phyloP scores from a whole-genome alignment of 306 rosid species.

The Quercus dentata region DNA sequence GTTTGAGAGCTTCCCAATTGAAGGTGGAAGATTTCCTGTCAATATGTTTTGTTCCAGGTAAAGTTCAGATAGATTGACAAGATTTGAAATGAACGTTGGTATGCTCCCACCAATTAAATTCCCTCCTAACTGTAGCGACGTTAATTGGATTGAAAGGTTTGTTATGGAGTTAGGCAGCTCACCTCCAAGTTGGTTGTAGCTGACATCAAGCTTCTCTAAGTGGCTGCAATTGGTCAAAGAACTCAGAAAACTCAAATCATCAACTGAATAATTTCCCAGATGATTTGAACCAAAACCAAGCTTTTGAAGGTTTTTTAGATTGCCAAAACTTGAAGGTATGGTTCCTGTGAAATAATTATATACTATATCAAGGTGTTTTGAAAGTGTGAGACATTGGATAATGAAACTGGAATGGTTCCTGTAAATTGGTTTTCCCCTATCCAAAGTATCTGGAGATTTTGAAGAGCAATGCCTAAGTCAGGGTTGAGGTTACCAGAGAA shows the following conservation, averaged over 20 bases:
- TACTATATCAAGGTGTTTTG: not conserved
- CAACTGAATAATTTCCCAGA: not conserved
- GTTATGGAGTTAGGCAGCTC: not conserved
- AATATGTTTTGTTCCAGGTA: not conserved
- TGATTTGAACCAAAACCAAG: not conserved
- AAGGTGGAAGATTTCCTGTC: not conserved
- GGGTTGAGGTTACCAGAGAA: not conserved
- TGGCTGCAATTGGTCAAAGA: not conserved
- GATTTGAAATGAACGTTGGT: not conserved
- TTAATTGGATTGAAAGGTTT: not conserved
- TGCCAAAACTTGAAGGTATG: not conserved
- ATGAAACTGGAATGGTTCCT: not conserved
- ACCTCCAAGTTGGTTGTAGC: not conserved
- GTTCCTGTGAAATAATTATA: not conserved
- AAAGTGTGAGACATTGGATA: not conserved
- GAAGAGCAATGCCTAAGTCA: not conserved
- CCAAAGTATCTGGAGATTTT: not conserved
- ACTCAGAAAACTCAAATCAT: not conserved
- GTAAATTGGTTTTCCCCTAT: not conserved
- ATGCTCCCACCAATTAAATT: not conserved
- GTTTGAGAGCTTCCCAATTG: not conserved
- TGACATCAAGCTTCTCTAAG: not conserved
- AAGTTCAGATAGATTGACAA: not conserved
- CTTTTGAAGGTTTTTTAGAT: not conserved
- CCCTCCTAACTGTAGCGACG: not conserved